Percentiles rank a stretch among this genome's conserved stretches.
Evolutionary conservation across 805 yeast species (phyloP).

Genomic region (Komagataella mondaviorum): DNA sequence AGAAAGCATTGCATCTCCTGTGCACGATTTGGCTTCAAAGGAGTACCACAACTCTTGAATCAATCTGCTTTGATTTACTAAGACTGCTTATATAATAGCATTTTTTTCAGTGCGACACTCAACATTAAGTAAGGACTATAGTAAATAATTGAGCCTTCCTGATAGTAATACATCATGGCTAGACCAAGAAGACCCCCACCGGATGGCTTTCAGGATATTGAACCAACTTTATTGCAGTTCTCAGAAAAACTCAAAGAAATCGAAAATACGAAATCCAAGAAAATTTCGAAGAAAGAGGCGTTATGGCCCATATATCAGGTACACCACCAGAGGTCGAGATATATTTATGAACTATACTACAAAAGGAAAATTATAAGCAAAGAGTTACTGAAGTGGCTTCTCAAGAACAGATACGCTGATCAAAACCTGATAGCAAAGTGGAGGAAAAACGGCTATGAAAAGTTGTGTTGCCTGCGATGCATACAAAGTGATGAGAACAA

Average conservation of each 20-base stretch:
- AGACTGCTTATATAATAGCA: background rate
- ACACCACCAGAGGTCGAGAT: conserved; percentile 66
- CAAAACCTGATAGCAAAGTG: conserved; percentile 61
- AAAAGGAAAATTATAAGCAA: conserved; percentile 52
- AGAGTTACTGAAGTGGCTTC: conserved; percentile 61
- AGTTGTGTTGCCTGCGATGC: conserved; percentile 72
- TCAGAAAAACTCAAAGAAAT: conserved; percentile 42
- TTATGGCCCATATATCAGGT: conserved; percentile 60
- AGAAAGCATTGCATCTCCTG: background rate
- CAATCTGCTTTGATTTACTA: background rate
- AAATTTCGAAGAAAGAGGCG: conserved; percentile 33
- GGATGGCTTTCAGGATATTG: conserved; percentile 56
- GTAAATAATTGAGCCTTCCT: background rate
- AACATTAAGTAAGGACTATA: background rate
- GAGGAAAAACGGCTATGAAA: conserved; percentile 59
- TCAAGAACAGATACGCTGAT: conserved; percentile 56
- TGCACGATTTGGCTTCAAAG: background rate
- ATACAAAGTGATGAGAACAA: conserved; percentile 49
- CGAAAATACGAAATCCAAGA: conserved; percentile 12
- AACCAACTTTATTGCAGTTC: conserved; percentile 51
- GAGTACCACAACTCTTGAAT: background rate
- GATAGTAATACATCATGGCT: conserved; percentile 13
- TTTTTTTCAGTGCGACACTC: background rate
- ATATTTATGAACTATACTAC: conserved; percentile 62
- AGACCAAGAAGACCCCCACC: conserved; percentile 46